Percentiles rank a stretch among this genome's conserved stretches.
Conservation (phyloP, 805 yeast genomes). For the Metschnikowia noctiluminum region DNA sequence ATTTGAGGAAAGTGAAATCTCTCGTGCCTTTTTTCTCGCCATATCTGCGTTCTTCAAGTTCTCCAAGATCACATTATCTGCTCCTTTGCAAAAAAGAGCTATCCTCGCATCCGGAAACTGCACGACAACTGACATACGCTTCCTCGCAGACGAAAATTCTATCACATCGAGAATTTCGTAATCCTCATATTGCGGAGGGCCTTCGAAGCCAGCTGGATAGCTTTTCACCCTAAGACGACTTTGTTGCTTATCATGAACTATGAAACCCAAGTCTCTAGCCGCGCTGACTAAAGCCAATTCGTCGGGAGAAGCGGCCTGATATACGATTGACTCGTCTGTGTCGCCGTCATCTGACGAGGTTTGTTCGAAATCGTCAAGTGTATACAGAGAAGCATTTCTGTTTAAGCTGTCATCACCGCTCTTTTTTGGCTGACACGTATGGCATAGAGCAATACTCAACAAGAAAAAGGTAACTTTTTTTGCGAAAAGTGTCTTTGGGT, state of each 20-base stretch:
- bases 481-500: slow-evolving; percentile 70
- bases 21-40: slow-evolving; percentile 63
- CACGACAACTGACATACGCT: slow-evolving; percentile 90
- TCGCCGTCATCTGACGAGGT: slow-evolving; percentile 10
- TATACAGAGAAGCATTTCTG: slow-evolving; percentile 15
- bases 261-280: slow-evolving; percentile 91
- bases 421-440: slow-evolving; percentile 78
- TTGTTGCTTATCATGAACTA: slow-evolving; percentile 68
- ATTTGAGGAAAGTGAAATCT: slow-evolving; percentile 53
- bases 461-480: slow-evolving; percentile 75
- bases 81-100: slow-evolving; percentile 88
- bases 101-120: slow-evolving; percentile 72
- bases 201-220: slow-evolving; percentile 78
- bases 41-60: slow-evolving; percentile 55
- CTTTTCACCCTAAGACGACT: slow-evolving; percentile 63
- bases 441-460: slow-evolving; percentile 81
- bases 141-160: slow-evolving; percentile 83
- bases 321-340: slow-evolving; percentile 53
- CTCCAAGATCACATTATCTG: slow-evolving; percentile 86
- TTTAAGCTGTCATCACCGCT: slow-evolving; percentile 6
- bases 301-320: slow-evolving; percentile 96
- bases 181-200: slow-evolving; percentile 57
- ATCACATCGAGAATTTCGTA: slow-evolving; percentile 77
- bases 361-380: slow-evolving; percentile 20
- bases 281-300: slow-evolving; percentile 92